Base-by-base conservation (phyloP, 768 basidiomycete species). In the Ramaria sp. region DNA sequence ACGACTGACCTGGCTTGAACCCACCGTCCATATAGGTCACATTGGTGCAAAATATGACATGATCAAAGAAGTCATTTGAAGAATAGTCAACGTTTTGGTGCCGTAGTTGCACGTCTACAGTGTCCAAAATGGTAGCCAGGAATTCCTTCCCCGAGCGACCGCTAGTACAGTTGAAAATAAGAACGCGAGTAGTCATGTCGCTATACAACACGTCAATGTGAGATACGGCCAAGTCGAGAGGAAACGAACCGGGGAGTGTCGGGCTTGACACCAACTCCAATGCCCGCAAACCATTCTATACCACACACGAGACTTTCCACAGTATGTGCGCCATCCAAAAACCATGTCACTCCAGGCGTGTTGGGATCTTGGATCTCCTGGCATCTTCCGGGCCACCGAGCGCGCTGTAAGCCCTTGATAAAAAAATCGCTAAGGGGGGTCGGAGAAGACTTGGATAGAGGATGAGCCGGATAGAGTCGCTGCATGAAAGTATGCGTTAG, bases 251-350 rank as follows among this genome's bases (percentile, higher is more conserved):
- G 51, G 10, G 68, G 15, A 18, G 41, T 24, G 18, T 59, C 58
- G 48, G 32, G 48, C 12, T 48, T 62, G 50, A 87, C 61, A 6
- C 77, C 79, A 38, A 78, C 71, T 0, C 70, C 72, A 9, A 82
- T 81, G 48, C 70, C 75, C 44, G 79, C 82, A 64, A 88, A 96
- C 96, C 96, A 99, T 56, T 89, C 72, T 13, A 88, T 77, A 60
- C 94, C 95, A 57, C 81, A 91, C 42, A 78, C 75, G 27, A 99
- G 72, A 62, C 92, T 96, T 64, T 98, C 96, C 12, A 78, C 69
- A 0, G 96, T 99, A 66, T 99, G 96, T 10, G 96, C 94, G 0
- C 96, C 96, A 64, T 98, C 96, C 12, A 99, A 71, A 66, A 83
- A 90, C 96, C 96, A 98, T 2, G 78, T 85, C 6, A 78, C 73